Percentiles rank a stretch among this genome's conserved stretches.
Evolutionary conservation across 2,329 filamentous ascomycete genomes (phyloP).

Genomic region (Diaporthe citri): DNA sequence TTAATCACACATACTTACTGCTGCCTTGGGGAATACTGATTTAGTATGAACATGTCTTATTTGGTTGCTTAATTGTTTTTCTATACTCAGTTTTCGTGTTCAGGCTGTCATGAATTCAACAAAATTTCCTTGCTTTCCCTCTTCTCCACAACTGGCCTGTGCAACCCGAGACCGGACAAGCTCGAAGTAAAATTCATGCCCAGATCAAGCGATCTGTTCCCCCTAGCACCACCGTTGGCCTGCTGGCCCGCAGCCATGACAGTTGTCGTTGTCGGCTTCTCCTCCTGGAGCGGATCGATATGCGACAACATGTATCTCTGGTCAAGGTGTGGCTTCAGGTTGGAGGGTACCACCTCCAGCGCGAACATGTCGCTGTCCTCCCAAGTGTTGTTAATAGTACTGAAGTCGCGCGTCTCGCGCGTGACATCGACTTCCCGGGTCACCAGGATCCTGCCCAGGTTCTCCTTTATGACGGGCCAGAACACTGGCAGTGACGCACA

Average conservation of each 20-base stretch:
- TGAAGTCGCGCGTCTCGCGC: conserved; percentile 37
- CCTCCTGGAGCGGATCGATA: conserved; percentile 8
- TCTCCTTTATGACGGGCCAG: conserved; percentile 44
- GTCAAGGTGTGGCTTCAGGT: background rate
- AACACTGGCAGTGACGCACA: conserved; percentile 36
- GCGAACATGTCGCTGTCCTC: conserved; percentile 10
- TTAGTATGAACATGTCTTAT: background rate
- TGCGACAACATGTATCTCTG: background rate
- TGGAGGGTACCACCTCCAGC: background rate
- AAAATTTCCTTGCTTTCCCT: conserved; percentile 22
- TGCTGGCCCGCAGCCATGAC: conserved; percentile 3
- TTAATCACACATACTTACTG: background rate
- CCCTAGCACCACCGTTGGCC: background rate
- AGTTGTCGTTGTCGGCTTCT: conserved; percentile 19
- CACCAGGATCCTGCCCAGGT: conserved; percentile 50
- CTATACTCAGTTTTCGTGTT: background rate
- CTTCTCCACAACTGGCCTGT: conserved; percentile 6
- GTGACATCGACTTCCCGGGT: conserved; percentile 51
- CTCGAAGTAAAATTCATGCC: conserved; percentile 3
- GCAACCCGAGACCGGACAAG: background rate
- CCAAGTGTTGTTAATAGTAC: background rate
- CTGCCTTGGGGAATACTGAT: background rate
- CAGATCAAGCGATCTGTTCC: background rate
- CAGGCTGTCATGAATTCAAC: background rate
- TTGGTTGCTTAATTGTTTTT: background rate